Conservation (phyloP, 2,329 filamentous ascomycete species). For the Passalora sequoiae region DNA sequence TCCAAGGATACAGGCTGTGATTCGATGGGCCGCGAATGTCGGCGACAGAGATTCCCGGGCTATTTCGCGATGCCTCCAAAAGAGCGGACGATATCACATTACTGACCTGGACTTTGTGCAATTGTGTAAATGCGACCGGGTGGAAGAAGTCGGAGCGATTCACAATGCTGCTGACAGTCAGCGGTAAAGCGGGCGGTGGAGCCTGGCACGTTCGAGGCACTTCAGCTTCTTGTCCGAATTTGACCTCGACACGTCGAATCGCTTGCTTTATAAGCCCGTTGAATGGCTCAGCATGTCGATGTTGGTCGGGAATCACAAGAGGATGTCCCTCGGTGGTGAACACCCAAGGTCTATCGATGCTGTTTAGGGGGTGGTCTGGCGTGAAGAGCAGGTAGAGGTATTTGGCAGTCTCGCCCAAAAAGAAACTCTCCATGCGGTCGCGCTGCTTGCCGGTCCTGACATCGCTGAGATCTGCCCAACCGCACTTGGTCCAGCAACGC, state of each 20-base stretch:
- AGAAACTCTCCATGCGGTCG: slow-evolving; percentile 98
- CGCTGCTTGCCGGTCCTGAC: slow-evolving; percentile 68
- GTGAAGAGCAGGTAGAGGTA: slow-evolving; percentile 93
- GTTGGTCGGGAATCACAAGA: slow-evolving; percentile 58
- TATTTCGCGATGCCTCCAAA: slow-evolving; percentile 44
- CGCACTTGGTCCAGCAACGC: slow-evolving; percentile 83
- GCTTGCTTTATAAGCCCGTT: neutral
- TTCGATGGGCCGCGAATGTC: slow-evolving; percentile 62
- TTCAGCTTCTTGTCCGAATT: too few relatives aligned
- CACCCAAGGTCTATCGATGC: slow-evolving; percentile 78
- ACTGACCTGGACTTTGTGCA: slow-evolving; percentile 64
- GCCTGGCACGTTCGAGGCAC: slow-evolving; percentile 63
- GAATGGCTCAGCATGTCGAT: neutral
- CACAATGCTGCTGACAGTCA: slow-evolving; percentile 74
- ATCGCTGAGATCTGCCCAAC: slow-evolving; percentile 75
- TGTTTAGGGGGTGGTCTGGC: slow-evolving; percentile 77
- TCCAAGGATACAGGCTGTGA: slow-evolving; percentile 89
- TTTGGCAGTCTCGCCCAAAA: slow-evolving; percentile 91
- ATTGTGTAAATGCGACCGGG: slow-evolving; percentile 74
- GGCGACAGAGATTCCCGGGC: slow-evolving; percentile 50
- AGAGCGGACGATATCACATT: slow-evolving; percentile 40
- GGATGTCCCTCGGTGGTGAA: slow-evolving; percentile 97
- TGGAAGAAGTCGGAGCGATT: slow-evolving; percentile 80
- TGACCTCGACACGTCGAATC: too few relatives aligned
- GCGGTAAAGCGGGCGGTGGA: slow-evolving; percentile 53